These are phyloP conservation scores for Gomphus bonarii DNA, from an alignment of 1,284 basidiomycete species.

Conservation along the genomic window DNA sequence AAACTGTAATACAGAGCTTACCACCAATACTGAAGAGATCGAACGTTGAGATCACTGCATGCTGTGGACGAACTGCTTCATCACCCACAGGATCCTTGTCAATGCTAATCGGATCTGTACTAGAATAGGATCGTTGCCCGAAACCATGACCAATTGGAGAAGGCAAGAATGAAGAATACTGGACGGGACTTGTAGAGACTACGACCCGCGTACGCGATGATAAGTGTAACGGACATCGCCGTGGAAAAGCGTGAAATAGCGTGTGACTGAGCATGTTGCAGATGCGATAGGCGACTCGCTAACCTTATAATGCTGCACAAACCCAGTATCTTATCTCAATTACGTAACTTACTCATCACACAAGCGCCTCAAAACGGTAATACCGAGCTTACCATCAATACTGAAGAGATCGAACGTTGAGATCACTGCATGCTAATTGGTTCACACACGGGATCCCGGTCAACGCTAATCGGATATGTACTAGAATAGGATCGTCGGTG, in stretches of 20 bases:
- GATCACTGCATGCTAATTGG: conserved; percentile 77
- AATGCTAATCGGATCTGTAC: neutral
- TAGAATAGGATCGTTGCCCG: neutral
- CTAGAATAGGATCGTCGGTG: neutral
- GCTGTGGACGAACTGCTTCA: conserved; percentile 42
- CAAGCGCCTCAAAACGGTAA: neutral
- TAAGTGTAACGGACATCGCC: neutral
- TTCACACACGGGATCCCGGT: conserved; percentile 12
- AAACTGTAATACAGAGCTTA: conserved; percentile 16
- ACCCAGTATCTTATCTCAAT: neutral
- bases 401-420: conserved; percentile 91
- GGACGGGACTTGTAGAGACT: neutral
- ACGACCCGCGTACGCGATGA: neutral
- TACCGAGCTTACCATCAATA: conserved; percentile 54
- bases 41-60: conserved; percentile 89
- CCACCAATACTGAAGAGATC: conserved; percentile 93
- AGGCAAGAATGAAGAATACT: neutral
- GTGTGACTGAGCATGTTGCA: neutral
- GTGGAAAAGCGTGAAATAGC: neutral
- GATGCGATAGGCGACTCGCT: too few species aligned
- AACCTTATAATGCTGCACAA: too few species aligned
- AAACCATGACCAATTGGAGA: neutral
- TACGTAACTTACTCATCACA: neutral
- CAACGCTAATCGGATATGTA: neutral
- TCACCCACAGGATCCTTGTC: conserved; percentile 13